Evolutionary conservation across 768 basidiomycete genomes (phyloP), one percentile per base, ranked within the genome.

Genomic region (Boletus insuetus): DNA sequence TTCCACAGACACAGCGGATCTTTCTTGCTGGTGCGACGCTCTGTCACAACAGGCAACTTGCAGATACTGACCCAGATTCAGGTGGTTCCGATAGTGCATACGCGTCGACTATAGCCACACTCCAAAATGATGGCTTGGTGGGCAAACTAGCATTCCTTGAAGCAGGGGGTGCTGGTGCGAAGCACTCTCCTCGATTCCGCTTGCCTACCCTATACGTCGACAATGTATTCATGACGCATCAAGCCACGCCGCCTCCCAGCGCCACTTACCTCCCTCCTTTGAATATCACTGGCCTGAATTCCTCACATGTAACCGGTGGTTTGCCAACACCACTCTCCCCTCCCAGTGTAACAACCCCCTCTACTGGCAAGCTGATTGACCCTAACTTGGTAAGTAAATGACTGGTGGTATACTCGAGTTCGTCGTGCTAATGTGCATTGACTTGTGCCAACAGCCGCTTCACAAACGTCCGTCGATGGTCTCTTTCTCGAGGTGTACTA

Each of bases 1-100:
- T 90, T 64, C 85, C 89, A 11, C 88, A 91, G 65, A 90, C 87
- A 9, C 72, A 87, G 40, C 81, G 83, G 47, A 73, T 91, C 31
- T 90, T 89, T 71, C 80, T 91, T 67, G 85, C 82, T 51, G 86
- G 88, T 85, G 62, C 66, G 77, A 40, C 9, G 0, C 16, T 63
- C 20, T 17, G 14, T 46, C 19, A 39, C 7, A 3, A 51, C 46
- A 37, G 29, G 6, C 41, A 29, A 43, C 46, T 14, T 22, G 17
- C 10, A 26, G 29, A 41, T 26, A 34, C 22, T 63, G 46, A 64
- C 41, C 32, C 43, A 10, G 20, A 37, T 56, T 12, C 43, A 89
- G 86, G 86, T 43, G 81, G 82, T 56, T 77, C 80, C 53, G 78
- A 82, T 59, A 74, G 75, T 49, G 73, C 77, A 22, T 89, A 87